Evolutionary conservation across 257 asterid genomes (phyloP), one percentile per base, ranked within the genome.

Genomic region (Nicotiana noctiflora): DNA sequence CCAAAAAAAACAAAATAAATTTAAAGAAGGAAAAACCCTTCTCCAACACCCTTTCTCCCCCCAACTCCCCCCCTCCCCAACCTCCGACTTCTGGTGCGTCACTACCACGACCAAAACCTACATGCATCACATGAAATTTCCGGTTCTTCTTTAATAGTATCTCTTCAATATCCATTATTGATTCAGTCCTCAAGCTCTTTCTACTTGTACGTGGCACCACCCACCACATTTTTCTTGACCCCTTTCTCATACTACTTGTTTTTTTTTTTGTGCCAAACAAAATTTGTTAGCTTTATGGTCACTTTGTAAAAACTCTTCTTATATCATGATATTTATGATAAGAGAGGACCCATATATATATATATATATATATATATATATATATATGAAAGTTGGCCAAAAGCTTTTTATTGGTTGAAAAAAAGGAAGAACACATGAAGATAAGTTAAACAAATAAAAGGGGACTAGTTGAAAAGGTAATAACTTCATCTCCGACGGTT

Each of bases 61-160:
- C n/a, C n/a, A n/a, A n/a, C n/a, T n/a, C n/a, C n/a, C n/a, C n/a
- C n/a, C n/a, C n/a, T n/a, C n/a, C n/a, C n/a, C n/a, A n/a, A n/a
- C n/a, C n/a, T n/a, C n/a, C n/a, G n/a, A n/a, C n/a, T n/a, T n/a
- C n/a, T n/a, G n/a, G n/a, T n/a, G n/a, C n/a, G n/a, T n/a, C n/a
- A n/a, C n/a, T n/a, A n/a, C n/a, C n/a, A n/a, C n/a, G n/a, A n/a
- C n/a, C n/a, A n/a, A n/a, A n/a, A n/a, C n/a, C n/a, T n/a, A n/a
- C n/a, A n/a, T n/a, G n/a, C 89, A 6, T 85, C 90, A 44, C 21
- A 37, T 37, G 10, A 23, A 2, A 8, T 80, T 61, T 91, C 96
- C 0, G 87, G 85, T 55, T 91, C 93, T 80, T 92, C 97, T 76
- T 77, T 66, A 84, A 92, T 90, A 3, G 91, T 89, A 92, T 87